phyloP scores from a whole-genome alignment of 371 early-diverging fungal genomes.

The Rhizopus delemar region DNA sequence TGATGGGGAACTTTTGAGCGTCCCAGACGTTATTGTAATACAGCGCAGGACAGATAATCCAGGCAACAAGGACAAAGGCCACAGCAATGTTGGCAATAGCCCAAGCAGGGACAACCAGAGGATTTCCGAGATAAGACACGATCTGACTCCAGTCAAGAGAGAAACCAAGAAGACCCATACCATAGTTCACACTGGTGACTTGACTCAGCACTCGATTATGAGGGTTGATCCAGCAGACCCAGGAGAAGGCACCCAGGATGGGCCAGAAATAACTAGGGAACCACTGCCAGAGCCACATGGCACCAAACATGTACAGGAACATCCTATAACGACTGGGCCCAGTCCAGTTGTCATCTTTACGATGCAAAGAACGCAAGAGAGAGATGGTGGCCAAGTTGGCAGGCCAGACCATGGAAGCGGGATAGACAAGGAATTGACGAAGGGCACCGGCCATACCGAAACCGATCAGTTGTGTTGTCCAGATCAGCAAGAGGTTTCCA shows the following conservation, averaged over 20 bases:
- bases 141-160: conserved; percentile 81
- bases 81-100: conserved; percentile 70
- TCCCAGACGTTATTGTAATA: conserved; percentile 72
- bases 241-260: conserved; percentile 68
- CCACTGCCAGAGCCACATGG: conserved; percentile 73
- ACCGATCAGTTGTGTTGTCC: conserved; percentile 78
- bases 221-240: conserved; percentile 75
- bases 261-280: conserved; percentile 79
- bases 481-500: conserved; percentile 57
- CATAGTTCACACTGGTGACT: conserved; percentile 63
- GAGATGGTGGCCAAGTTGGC: conserved; percentile 69
- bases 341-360: conserved; percentile 41
- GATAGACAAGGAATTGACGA: conserved; percentile 78
- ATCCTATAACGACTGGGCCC: conserved; percentile 61
- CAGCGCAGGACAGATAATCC: conserved; percentile 74
- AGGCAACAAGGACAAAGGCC: conserved; percentile 69
- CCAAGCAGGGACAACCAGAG: conserved; percentile 74
- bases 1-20: conserved; percentile 66
- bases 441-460: conserved; percentile 83
- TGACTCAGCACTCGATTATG: conserved; percentile 59
- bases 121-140: conserved; percentile 61
- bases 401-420: conserved; percentile 89
- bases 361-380: conserved; percentile 74
- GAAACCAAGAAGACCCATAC: conserved; percentile 69
- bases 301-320: conserved; percentile 62